Conservation (phyloP, 345 rosid species). For the Punica granatum region DNA sequence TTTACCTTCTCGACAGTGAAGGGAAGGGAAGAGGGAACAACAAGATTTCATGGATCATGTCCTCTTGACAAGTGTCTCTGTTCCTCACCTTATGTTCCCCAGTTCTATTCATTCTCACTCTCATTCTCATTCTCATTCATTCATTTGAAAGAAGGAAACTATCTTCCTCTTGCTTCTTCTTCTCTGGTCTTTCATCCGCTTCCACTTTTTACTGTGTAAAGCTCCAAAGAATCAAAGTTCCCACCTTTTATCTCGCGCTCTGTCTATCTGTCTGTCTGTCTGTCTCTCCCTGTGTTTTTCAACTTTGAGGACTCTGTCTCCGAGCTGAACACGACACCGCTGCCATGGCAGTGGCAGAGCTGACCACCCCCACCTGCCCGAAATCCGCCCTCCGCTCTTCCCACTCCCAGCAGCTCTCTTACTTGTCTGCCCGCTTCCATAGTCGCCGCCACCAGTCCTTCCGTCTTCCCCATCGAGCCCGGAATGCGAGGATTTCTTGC, state of each 20-base stretch:
- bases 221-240: background rate
- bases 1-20: no score
- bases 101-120: no score
- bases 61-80: background rate
- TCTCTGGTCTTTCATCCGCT: background rate
- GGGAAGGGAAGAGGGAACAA: background rate
- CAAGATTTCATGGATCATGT: background rate
- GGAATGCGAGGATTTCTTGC: constrained; percentile 47
- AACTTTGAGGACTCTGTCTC: background rate
- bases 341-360: constrained; percentile 69
- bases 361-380: constrained; percentile 35
- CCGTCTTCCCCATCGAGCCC: constrained; percentile 30
- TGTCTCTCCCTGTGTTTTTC: background rate
- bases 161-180: background rate
- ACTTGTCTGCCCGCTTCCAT: constrained; percentile 43
- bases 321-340: constrained; percentile 10
- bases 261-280: background rate
- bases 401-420: constrained; percentile 44
- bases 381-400: constrained; percentile 37
- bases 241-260: no score
- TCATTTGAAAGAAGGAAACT: background rate
- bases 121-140: background rate
- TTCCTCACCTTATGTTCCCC: constrained; percentile 1
- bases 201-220: background rate
- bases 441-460: constrained; percentile 36